Base-by-base conservation (phyloP, 2,329 filamentous ascomycete genomes). In the Neoarthrinium moseri region DNA sequence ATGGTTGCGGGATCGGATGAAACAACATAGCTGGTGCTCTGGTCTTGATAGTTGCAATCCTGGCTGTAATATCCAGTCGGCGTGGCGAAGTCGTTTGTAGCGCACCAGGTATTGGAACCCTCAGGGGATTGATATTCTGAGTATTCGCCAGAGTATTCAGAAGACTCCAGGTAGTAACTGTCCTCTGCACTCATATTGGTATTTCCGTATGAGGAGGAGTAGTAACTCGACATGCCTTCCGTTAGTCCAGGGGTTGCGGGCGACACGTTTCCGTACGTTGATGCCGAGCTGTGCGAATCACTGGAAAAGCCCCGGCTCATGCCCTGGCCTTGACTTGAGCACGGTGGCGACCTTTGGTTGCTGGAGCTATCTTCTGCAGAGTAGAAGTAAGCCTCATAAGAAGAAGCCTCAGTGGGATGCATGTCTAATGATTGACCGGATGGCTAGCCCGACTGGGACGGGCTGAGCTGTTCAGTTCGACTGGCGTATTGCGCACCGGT, bases 401-500 rank as follows among this genome's bases (percentile, higher is more conserved):
- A n/a, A n/a, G n/a, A n/a, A n/a, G n/a, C n/a, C n/a, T n/a, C n/a
- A n/a, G n/a, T n/a, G n/a, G 27, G 23, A 26, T 18, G 30, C 41
- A 44, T 44, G 21, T 40, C 10, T 20, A 17, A n/a, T 10, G 33
- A 39, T 32, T 45, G 26, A 17, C 36, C 39, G 27, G 22, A 12
- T 22, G 10, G 11, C 3, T 17, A 8, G 32, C 18, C 24, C 43
- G 33, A 32, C 32, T 37, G 23, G 20, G n/a, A 39, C 10, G 17
- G 6, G 26, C 11, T 17, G 7, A 15, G 8, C 5, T 15, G 13
- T 23, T 38, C 18, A 23, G 4, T 44, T 4, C 5, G 15, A 17
- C 23, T 45, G 34, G 32, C 34, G 43, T 39, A 21, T 33, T 23
- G 43, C 21, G 11, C 17, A 39, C 23, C 34, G n/a, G 43, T 23